These are phyloP conservation scores for Drechmeria coniospora DNA, from an alignment of 2,329 filamentous ascomycete genomes.

Conservation along the genomic window DNA sequence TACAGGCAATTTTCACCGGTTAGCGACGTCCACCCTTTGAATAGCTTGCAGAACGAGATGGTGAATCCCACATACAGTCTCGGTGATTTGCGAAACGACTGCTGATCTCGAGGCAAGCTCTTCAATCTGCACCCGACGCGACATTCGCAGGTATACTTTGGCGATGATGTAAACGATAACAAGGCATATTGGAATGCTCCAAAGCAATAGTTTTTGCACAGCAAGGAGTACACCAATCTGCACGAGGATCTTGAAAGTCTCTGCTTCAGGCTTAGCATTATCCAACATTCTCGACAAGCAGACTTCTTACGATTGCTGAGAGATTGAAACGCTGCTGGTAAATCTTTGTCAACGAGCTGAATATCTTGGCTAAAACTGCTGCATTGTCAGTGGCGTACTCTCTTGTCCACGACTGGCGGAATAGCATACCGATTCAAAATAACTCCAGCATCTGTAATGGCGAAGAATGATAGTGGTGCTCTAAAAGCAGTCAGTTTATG, in stretches of 20 bases:
- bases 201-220: no score
- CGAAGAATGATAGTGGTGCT: slow-evolving; percentile 24
- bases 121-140: no score
- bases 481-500: no score
- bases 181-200: no score
- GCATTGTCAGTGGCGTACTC: background rate
- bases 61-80: background rate
- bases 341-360: slow-evolving; percentile 21
- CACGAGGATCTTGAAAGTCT: slow-evolving; percentile 18
- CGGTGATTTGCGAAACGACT: no score
- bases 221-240: no score
- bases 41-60: background rate
- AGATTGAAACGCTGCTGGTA: slow-evolving; percentile 16
- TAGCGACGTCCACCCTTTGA: no score
- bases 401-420: background rate
- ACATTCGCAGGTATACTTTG: no score
- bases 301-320: slow-evolving; percentile 10
- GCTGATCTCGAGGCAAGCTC: no score
- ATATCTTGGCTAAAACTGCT: slow-evolving; percentile 25
- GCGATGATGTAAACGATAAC: no score
- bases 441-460: slow-evolving; percentile 20
- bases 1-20: background rate
- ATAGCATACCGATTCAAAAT: slow-evolving; percentile 20
- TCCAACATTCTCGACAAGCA: background rate
- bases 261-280: slow-evolving; percentile 5